Evolutionary conservation across 805 yeast genomes (phyloP), one percentile per base, ranked within the genome.

Genomic region (Lachancea sp.): DNA sequence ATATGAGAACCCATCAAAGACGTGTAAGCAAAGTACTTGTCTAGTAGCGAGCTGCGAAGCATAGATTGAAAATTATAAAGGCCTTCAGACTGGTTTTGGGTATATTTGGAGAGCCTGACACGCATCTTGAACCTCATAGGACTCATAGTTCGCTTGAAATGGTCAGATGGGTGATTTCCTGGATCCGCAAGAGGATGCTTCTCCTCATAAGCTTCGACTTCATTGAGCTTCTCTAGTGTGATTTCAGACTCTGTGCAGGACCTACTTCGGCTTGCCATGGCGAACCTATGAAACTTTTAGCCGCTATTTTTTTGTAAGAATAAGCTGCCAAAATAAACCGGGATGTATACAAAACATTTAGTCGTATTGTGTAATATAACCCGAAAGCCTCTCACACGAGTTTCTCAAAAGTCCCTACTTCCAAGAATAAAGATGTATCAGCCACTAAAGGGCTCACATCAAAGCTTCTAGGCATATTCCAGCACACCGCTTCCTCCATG

Each of bases 1-100:
- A 96, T 86, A 62, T 90, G 98, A 4, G 95, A 77, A 0, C 96
- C 98, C 47, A 92, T 68, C 51, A 83, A 80, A 13, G 97, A 96
- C 3, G 95, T 75, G 69, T 85, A 77, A 7, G 94, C 83, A 63
- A 90, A 90, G 54, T 83, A 92, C 19, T 69, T 54, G 63, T 89
- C 97, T 38, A 80, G 61, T 13, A 60, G 36, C 2, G 77, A 69
- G 28, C 62, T 58, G 42, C 95, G 68, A 9, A 68, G 52, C 4
- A 43, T 34, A 3, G 52, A 39, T 65, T 90, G 98, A 43, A 85
- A 62, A 3, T 49, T 48, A 8, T 71, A 67, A n/a, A 90, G 60
- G 1, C 72, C 43, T 2, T 68, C 72, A 0, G 94, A 80, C 58
- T 90, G 97, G 34, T 62, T 52, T 21, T 82, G 68, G 5, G 89